Percentiles rank a stretch among this genome's conserved stretches.
Conservation (phyloP, 2,329 filamentous ascomycete species). For the Thielaviopsis ethacetica region DNA sequence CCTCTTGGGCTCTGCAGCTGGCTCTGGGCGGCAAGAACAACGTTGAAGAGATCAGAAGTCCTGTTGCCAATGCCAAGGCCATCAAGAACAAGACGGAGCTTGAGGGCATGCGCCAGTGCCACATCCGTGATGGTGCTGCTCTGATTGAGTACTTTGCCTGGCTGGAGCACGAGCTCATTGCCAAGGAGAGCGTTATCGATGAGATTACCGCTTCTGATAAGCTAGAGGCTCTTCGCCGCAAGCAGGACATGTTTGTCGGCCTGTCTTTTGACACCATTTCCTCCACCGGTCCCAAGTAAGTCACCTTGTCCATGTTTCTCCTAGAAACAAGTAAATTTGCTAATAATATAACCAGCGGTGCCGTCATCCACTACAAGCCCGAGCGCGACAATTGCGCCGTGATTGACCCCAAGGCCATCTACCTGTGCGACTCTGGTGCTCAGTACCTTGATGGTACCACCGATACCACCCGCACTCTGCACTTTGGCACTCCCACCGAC, state of each 20-base stretch:
- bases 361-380: constrained; percentile 90
- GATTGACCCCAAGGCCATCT: constrained; percentile 74
- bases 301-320: constrained; percentile 11
- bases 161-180: constrained; percentile 76
- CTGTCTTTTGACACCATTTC: constrained; percentile 94
- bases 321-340: constrained; percentile 10
- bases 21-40: constrained; percentile 71
- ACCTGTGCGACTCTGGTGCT: constrained; percentile 93
- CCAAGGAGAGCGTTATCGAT: constrained; percentile 57
- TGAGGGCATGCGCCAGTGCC: constrained; percentile 83
- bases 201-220: constrained; percentile 89
- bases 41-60: constrained; percentile 76
- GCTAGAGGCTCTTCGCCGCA: constrained; percentile 57
- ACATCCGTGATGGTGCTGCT: constrained; percentile 83
- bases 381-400: constrained; percentile 65
- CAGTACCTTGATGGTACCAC: constrained; percentile 94
- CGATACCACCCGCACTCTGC: constrained; percentile 82
- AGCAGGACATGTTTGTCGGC: constrained; percentile 62
- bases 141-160: constrained; percentile 89
- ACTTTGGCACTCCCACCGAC: constrained; percentile 72
- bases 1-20: constrained; percentile 82
- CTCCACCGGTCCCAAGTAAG: constrained; percentile 64
- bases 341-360: constrained; percentile 45
- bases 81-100: constrained; percentile 85
- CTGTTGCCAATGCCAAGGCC: constrained; percentile 79